Conservation (phyloP, 2,329 filamentous ascomycete genomes). For the Escovopsis sp. region DNA sequence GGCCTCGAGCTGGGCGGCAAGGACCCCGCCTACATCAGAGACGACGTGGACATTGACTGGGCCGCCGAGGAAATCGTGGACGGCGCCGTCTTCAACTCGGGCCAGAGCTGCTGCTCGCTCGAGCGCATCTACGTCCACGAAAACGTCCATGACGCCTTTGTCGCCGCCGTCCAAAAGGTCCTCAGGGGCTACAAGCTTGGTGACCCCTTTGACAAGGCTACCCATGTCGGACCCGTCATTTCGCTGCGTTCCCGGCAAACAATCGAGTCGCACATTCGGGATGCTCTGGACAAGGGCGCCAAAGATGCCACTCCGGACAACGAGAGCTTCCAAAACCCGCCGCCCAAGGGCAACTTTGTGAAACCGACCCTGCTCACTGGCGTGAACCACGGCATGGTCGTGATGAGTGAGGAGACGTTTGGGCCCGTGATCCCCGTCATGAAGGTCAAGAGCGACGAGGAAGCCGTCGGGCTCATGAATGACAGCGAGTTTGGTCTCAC, state of each 20-base stretch:
- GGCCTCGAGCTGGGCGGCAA: slow-evolving; percentile 90
- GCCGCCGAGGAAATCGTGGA: slow-evolving; percentile 90
- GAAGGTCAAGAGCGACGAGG: slow-evolving; percentile 66
- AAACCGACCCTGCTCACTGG: slow-evolving; percentile 68
- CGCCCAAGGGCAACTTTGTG: slow-evolving; percentile 74
- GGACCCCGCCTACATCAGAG: slow-evolving; percentile 78
- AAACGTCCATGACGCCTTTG: slow-evolving; percentile 68
- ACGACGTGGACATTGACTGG: slow-evolving; percentile 80
- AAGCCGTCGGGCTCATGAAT: slow-evolving; percentile 80
- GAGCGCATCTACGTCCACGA: slow-evolving; percentile 87
- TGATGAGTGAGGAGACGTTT: slow-evolving; percentile 93
- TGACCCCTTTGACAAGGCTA: slow-evolving; percentile 67
- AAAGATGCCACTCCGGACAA: slow-evolving; percentile 75
- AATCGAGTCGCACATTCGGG: slow-evolving; percentile 66
- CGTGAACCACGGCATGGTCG: slow-evolving; percentile 67
- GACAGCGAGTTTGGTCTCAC: slow-evolving; percentile 89
- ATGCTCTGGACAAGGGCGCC: slow-evolving; percentile 72
- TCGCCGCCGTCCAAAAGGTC: slow-evolving; percentile 65
- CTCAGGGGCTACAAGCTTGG: slow-evolving; percentile 72
- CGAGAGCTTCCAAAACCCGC: slow-evolving; percentile 55
- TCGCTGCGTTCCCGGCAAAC: slow-evolving; percentile 63
- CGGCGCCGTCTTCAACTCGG: slow-evolving; percentile 92
- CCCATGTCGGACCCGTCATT: slow-evolving; percentile 78
- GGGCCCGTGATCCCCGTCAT: slow-evolving; percentile 84
- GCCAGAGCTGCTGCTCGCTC: slow-evolving; percentile 91